phyloP scores from a whole-genome alignment of 2,329 filamentous ascomycete species.

The Botrytis byssoidea region DNA sequence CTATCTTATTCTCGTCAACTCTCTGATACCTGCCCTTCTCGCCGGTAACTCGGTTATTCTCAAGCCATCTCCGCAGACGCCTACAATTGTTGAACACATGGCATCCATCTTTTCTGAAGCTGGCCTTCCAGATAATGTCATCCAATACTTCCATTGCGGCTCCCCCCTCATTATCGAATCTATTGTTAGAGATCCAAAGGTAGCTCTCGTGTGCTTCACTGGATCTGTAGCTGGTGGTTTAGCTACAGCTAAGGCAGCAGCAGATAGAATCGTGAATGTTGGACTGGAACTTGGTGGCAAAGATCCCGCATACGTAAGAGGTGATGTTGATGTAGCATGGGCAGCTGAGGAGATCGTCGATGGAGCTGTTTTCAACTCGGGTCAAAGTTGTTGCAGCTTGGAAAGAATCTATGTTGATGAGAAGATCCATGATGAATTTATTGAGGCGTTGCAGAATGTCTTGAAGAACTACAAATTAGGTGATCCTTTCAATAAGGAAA shows the following conservation, averaged over 20 bases:
- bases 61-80: conserved; percentile 93
- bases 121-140: conserved; percentile 76
- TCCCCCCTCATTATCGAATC: conserved; percentile 73
- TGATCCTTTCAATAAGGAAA: conserved; percentile 77
- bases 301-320: conserved; percentile 85
- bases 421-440: conserved; percentile 78
- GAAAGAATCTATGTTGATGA: conserved; percentile 91
- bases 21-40: conserved; percentile 85
- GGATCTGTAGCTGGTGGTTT: conserved; percentile 87
- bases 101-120: conserved; percentile 73
- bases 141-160: conserved; percentile 91
- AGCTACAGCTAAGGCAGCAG: conserved; percentile 79
- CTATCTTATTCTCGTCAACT: conserved; percentile 91
- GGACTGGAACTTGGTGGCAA: conserved; percentile 93
- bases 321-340: conserved; percentile 86
- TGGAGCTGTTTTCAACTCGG: conserved; percentile 94
- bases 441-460: conserved; percentile 75
- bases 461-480: conserved; percentile 80
- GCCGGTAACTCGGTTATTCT: conserved; percentile 89
- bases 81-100: conserved; percentile 84
- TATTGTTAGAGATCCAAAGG: conserved; percentile 71
- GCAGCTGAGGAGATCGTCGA: conserved; percentile 93
- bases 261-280: conserved; percentile 80
- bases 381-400: conserved; percentile 94
- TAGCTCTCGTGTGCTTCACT: conserved; percentile 87